Conservation (phyloP, 2,329 filamentous ascomycete genomes). For the Diaporthe citri region DNA sequence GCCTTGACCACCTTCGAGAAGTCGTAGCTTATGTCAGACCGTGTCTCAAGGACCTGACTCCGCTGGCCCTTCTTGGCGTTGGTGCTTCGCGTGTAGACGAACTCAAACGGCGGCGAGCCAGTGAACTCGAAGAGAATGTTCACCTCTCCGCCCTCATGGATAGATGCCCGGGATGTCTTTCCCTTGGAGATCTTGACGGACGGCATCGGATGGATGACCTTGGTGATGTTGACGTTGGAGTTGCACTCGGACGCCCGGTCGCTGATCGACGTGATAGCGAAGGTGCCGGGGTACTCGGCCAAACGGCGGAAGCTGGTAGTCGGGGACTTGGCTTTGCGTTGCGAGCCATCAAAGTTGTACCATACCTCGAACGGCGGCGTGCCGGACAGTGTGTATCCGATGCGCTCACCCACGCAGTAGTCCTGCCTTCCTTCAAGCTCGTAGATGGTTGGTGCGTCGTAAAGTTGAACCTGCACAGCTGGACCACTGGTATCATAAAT, state of each 20-base stretch:
- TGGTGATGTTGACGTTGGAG: constrained; percentile 81
- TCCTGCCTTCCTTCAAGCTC: constrained; percentile 86
- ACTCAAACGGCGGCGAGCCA: constrained; percentile 96
- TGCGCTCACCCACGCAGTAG: constrained; percentile 95
- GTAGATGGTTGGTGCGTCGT: constrained; percentile 91
- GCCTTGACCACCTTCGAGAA: constrained; percentile 85
- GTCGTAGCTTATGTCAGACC: constrained; percentile 87
- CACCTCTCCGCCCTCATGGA: constrained; percentile 95
- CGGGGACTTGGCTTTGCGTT: constrained; percentile 82
- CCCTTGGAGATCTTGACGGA: constrained; percentile 92
- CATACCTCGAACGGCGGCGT: constrained; percentile 92
- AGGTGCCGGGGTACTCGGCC: constrained; percentile 89
- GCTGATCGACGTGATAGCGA: constrained; percentile 86
- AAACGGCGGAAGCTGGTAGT: constrained; percentile 92
- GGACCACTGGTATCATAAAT: constrained; percentile 79
- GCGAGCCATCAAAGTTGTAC: constrained; percentile 86
- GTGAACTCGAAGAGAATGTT: constrained; percentile 96
- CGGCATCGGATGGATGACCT: constrained; percentile 91
- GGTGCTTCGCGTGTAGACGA: constrained; percentile 93
- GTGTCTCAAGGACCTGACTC: constrained; percentile 87
- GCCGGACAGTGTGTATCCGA: constrained; percentile 91
- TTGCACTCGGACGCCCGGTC: constrained; percentile 92
- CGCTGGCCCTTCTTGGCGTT: constrained; percentile 87
- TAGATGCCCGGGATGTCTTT: constrained; percentile 84
- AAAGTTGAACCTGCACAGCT: constrained; percentile 90